Percentiles rank a stretch among this genome's conserved stretches.
phyloP scores from a whole-genome alignment of 768 basidiomycete genomes.

The Xerocomus spinulosus region DNA sequence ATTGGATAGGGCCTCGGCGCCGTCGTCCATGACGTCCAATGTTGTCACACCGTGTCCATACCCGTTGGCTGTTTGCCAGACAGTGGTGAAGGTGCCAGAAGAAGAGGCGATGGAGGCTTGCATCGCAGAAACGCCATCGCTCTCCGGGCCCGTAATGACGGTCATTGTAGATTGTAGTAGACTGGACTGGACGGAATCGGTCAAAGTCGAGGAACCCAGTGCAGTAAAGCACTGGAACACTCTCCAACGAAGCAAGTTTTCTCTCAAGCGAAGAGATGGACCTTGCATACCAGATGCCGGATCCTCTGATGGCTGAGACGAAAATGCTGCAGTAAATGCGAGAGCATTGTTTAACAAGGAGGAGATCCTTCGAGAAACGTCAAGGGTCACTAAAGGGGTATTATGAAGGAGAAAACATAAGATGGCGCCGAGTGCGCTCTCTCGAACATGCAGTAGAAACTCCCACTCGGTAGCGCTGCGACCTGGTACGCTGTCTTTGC shows the following conservation, averaged over 20 bases:
- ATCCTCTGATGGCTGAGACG: constrained; percentile 67
- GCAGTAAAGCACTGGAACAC: constrained; percentile 87
- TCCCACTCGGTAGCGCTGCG: constrained; percentile 79
- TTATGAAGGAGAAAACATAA: constrained; percentile 86
- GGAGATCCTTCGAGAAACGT: constrained; percentile 84
- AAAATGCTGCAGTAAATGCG: constrained; percentile 82
- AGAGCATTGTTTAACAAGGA: constrained; percentile 86
- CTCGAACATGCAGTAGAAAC: constrained; percentile 87
- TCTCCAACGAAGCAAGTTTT: constrained; percentile 77
- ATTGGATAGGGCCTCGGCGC: constrained; percentile 25
- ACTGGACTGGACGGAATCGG: constrained; percentile 76
- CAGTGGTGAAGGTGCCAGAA: constrained; percentile 72
- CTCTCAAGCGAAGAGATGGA: constrained; percentile 68
- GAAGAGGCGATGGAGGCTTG: constrained; percentile 91
- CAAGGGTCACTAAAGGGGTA: constrained; percentile 74
- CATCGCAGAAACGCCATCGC: constrained; percentile 74
- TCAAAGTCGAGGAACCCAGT: constrained; percentile 73
- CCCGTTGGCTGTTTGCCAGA: constrained; percentile 87
- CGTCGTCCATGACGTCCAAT: constrained; percentile 48
- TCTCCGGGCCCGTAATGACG: constrained; percentile 84
- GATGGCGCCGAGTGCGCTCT: constrained; percentile 85
- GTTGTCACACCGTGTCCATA: constrained; percentile 90
- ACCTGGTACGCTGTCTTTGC: constrained; percentile 68
- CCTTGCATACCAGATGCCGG: constrained; percentile 37
- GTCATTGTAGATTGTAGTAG: constrained; percentile 78